Evolutionary conservation across 768 basidiomycete species (phyloP).

Genomic region (Lactarius sp.): DNA sequence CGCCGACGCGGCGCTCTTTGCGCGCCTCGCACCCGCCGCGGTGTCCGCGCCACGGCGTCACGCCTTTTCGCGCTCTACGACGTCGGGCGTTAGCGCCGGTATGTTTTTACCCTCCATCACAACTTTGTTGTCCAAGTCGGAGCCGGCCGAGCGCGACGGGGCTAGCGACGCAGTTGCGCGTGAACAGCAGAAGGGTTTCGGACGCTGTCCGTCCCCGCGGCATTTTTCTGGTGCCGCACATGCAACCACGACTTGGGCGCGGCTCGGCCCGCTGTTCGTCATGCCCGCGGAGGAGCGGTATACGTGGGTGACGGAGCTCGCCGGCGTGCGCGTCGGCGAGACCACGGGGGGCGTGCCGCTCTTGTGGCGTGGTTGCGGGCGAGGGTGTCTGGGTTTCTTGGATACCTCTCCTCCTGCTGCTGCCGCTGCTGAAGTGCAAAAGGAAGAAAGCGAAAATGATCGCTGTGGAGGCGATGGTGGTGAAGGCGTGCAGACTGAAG

Average conservation of each 20-base stretch:
- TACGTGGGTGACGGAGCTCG: slow-evolving; percentile 20
- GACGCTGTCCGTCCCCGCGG: slow-evolving; percentile 23
- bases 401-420: neutral
- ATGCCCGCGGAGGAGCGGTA: slow-evolving; percentile 22
- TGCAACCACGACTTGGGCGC: slow-evolving; percentile 6
- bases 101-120: neutral
- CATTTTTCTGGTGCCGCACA: neutral
- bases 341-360: slow-evolving; percentile 22
- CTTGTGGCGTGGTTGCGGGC: slow-evolving; percentile 23
- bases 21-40: slow-evolving; percentile 11
- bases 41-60: slow-evolving; percentile 17
- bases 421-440: neutral
- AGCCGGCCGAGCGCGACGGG: neutral
- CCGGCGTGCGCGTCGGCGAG: slow-evolving; percentile 20
- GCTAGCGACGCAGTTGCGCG: neutral
- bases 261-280: slow-evolving; percentile 20
- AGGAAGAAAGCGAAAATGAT: neutral
- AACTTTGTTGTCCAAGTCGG: neutral
- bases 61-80: slow-evolving; percentile 20
- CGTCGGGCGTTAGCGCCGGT: slow-evolving; percentile 8
- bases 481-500: neutral
- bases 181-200: slow-evolving; percentile 6
- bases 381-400: slow-evolving; percentile 23
- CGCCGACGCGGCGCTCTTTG: slow-evolving; percentile 6
- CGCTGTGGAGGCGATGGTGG: neutral